Evolutionary conservation across 2,329 filamentous ascomycete genomes (phyloP), one percentile per base, ranked within the genome.

Genomic region (Fusarium tricinctum): DNA sequence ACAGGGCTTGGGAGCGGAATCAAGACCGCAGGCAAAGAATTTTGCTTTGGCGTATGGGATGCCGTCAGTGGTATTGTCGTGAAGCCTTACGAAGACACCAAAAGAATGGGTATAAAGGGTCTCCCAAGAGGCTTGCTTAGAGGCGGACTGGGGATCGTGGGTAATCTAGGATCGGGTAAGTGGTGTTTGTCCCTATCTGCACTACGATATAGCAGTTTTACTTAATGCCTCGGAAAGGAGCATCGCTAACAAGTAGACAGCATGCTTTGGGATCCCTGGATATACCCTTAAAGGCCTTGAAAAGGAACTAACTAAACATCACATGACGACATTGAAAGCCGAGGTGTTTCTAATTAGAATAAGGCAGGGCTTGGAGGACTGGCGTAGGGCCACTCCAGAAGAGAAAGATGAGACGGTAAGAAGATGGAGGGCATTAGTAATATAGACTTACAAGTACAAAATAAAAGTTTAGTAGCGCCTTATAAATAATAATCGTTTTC

Each of bases 11-110:
- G 86, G 44, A 90, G 71, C 22, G 77, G 77, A 2, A 81, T 93
- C 8, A 85, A 82, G 50, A 89, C 88, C 39, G 91, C 91, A 2
- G 86, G 88, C 5, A 90, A 88, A 77, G 88, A 88, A 72, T 86
- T 91, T 58, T 84, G 82, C 1, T 82, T 88, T 47, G 89, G 91
- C 0, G 80, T 92, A 10, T 92, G 88, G 75, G 89, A 92, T 70
- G 91, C 89, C 2, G 85, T 92, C 26, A 87, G 88, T 2, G 91
- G 91, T 0, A 78, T 92, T 17, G 83, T 91, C 5, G 88, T 84
- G 0, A 88, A 91, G 63, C 91, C 91, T 0, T 80, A 88, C 10
- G 82, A 85, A 51, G 90, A 89, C 4, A 87, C 87, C 1, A 88
- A 86, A 73, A 86, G 90, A 45, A 86, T 88, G 58, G 90, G 90